Conservation (phyloP, 1,139 yeast genomes). For the Debaryomycetaceae sp. region DNA sequence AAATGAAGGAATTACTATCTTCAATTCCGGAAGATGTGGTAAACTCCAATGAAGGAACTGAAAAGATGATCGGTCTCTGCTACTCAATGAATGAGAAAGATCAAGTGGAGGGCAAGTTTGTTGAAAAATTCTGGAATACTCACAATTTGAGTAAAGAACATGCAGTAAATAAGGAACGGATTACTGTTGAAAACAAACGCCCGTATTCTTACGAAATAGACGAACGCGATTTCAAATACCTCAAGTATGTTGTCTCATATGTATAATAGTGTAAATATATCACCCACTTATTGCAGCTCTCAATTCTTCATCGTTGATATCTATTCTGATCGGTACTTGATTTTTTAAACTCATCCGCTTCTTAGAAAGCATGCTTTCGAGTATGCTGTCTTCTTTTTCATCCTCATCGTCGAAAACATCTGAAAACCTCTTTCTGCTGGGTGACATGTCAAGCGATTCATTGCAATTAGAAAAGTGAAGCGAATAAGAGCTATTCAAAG, state of each 20-base stretch:
- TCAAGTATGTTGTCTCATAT: constrained; percentile 9
- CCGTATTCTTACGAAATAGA: constrained; percentile 13
- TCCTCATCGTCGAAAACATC: constrained; percentile 19
- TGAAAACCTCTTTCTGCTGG: constrained; percentile 13
- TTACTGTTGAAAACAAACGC: neutral
- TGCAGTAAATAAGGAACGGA: neutral
- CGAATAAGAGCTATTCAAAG: constrained; percentile 31
- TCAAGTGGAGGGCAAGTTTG: neutral
- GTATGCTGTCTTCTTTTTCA: constrained; percentile 27
- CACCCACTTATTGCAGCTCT: constrained; percentile 19
- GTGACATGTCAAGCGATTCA: constrained; percentile 22
- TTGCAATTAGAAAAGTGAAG: constrained; percentile 33
- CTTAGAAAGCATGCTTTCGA: constrained; percentile 25
- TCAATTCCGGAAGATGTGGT: constrained; percentile 12
- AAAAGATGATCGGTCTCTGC: neutral
- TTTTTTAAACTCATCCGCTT: constrained; percentile 15
- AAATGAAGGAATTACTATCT: constrained; percentile 11
- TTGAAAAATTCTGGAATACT: constrained; percentile 13
- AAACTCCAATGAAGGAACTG: constrained; percentile 5
- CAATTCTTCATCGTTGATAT: constrained; percentile 38
- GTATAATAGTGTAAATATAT: neutral
- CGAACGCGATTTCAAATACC: constrained; percentile 21
- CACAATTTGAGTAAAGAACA: constrained; percentile 7
- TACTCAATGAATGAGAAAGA: neutral
- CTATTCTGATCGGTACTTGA: constrained; percentile 23